Evolutionary conservation across 2,329 filamentous ascomycete species (phyloP), one percentile per base, ranked within the genome.

Genomic region (Fusarium nygamai): DNA sequence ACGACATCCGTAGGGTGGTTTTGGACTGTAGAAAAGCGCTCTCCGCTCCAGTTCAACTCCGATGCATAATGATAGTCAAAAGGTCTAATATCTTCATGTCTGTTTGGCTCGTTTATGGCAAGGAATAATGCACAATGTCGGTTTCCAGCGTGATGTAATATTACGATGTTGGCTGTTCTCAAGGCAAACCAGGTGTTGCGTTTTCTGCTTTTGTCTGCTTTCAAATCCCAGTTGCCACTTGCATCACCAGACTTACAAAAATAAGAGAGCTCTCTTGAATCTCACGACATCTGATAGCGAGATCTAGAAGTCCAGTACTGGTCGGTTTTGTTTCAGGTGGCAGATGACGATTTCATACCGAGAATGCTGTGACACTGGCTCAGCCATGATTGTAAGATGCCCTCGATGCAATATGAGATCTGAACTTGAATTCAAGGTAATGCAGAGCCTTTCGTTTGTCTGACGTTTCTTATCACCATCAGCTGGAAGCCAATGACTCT

Each of bases 11-110:
- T 67, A 59, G 71, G 60, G 38, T 47, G 61, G 67, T 56, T 63
- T 70, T 68, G 22, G 59, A 74, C 72, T 61, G 61, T 71, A 71
- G 50, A 48, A 69, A 36, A 71, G 69, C 71, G 68, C 64, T 72
- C 36, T 57, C 41, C 16, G 64, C 46, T 53, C 60, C 72, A 73
- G 64, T 58, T 50, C 34, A 62, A 53, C 61, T 58, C 43, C 57
- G 64, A 64, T 67, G 46, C 61, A 65, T 58, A 51, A 68, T 65
- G 38, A 61, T 33, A 11, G 14, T 54, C 11, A 39, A 22, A 39
- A 39, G n/a, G 24, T 22, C 22, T 47, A 27, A 66, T 39, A 27
- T 16, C 11, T 13, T 29, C n/a, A 20, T 12, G 29, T 34, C 24
- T 34, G 5, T 34, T 17, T n/a, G 24, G 4, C 58, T 20, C 14